Evolutionary conservation across 768 basidiomycete genomes (phyloP), one percentile per base, ranked within the genome.

Genomic region (Rhizopogon salebrosus): DNA sequence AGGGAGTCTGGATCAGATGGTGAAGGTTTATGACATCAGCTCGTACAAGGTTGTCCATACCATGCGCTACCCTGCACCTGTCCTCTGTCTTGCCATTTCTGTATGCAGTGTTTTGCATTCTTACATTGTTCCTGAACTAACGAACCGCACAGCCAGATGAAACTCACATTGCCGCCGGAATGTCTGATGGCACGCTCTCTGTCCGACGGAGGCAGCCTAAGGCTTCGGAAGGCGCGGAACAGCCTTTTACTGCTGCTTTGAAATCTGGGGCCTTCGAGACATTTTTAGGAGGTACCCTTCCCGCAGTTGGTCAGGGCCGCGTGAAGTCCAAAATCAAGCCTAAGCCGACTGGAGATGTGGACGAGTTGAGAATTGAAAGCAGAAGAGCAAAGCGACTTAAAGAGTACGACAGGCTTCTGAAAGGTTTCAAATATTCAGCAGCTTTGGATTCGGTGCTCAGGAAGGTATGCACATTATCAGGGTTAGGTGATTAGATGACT

Each of bases 101-200:
- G 95, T 95, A 70, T 62, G 86, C 75, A 36, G 24, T 31, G 2
- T n/a, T 49, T 20, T 35, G 45, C 29, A 11, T 36, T 16, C 23
- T 49, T 43, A 42, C 6, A 37, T 2, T 24, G 27, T 23, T n/a
- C 37, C 51, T 31, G 56, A 22, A 26, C 59, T 64, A 40, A 60
- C 24, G 6, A 31, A 8, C 1, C 20, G 41, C 42, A 16, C 60
- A 98, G 93, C 94, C 93, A 24, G 95, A 98, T 66, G 92, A 97
- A 61, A 95, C 93, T 0, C 97, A 98, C 63, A 87, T 99, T 37
- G 90, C 92, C 1, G 90, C 91, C 1, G 97, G 97, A n/a, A 92
- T 98, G 87, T 87, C 93, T 14, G 97, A 98, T 64, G 95, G 95
- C 2, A 98, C 95, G 1, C 77, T 99, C n/a, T 95, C 95, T n/a